Evolutionary conservation across 2,329 filamentous ascomycete genomes (phyloP).

Genomic region (Scedosporium dehoogii): DNA sequence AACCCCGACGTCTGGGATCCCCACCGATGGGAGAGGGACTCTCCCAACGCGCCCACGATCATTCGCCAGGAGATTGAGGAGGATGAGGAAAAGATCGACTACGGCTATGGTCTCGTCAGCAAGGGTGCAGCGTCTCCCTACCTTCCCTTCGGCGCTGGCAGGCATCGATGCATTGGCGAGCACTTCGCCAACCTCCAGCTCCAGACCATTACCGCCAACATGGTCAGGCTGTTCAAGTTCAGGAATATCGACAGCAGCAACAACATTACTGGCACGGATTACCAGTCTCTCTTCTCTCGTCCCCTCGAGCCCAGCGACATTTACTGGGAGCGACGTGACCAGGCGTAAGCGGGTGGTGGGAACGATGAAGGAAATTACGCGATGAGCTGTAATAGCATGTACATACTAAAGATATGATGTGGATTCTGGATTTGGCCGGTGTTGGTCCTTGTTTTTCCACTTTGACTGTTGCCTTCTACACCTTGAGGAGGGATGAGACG

Average conservation of each 20-base stretch:
- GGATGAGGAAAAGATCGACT: slow-evolving; percentile 74
- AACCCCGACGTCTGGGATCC: slow-evolving; percentile 79
- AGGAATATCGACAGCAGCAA: slow-evolving; percentile 62
- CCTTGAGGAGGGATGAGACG: not conserved
- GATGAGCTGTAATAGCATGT: slow-evolving; percentile 10
- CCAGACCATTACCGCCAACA: slow-evolving; percentile 68
- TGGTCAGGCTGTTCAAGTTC: slow-evolving; percentile 74
- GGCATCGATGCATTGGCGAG: slow-evolving; percentile 93
- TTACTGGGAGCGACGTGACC: slow-evolving; percentile 62
- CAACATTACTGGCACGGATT: slow-evolving; percentile 59
- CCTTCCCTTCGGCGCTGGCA: slow-evolving; percentile 84
- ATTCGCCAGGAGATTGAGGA: slow-evolving; percentile 38
- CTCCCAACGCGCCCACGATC: slow-evolving; percentile 41
- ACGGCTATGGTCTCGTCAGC: slow-evolving; percentile 85
- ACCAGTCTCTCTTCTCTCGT: slow-evolving; percentile 62
- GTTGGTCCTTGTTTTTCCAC: not conserved
- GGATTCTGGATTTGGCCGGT: not conserved
- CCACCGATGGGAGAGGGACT: slow-evolving; percentile 73
- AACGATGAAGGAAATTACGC: not conserved
- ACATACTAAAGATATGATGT: slow-evolving; percentile 10
- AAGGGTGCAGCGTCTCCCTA: slow-evolving; percentile 87
- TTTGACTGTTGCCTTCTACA: not conserved
- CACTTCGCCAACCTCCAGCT: slow-evolving; percentile 93
- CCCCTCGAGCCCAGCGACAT: slow-evolving; percentile 62
- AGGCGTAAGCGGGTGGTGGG: slow-evolving; percentile 14